Conservation (phyloP, 2,329 filamentous ascomycete genomes). For the Raffaelea deltoideospora region DNA sequence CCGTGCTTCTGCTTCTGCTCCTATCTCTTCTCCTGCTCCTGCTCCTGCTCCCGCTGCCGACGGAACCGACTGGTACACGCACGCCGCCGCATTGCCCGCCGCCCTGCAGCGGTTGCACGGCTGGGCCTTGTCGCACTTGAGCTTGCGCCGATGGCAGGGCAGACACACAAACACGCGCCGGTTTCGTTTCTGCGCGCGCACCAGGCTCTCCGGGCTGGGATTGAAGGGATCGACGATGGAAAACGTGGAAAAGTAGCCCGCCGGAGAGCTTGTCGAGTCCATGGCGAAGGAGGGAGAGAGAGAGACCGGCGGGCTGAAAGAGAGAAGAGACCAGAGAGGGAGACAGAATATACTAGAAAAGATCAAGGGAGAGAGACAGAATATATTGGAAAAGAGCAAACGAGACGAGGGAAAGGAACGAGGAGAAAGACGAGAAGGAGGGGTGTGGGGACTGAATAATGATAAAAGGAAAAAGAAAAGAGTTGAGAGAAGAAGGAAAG, state of each 20-base stretch:
- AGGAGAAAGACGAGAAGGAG: no score
- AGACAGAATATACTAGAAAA: neutral
- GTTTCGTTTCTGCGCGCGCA: constrained; percentile 13
- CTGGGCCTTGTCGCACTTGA: constrained; percentile 14
- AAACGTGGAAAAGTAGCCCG: constrained; percentile 15
- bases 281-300: neutral
- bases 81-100: constrained; percentile 11
- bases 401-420: neutral
- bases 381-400: neutral
- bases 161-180: constrained; percentile 15
- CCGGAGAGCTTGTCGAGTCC: constrained; percentile 7
- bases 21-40: constrained; percentile 1
- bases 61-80: constrained; percentile 11
- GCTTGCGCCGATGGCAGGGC: constrained; percentile 14
- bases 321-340: neutral
- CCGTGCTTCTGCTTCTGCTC: constrained; percentile 1
- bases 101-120: constrained; percentile 14
- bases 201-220: constrained; percentile 6
- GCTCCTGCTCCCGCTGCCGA: neutral
- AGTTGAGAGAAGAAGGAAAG: no score
- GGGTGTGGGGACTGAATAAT: no score
- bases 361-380: neutral
- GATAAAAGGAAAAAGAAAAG: no score
- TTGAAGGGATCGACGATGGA: constrained; percentile 13
- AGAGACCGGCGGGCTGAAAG: neutral